Evolutionary conservation across 805 yeast genomes (phyloP).

Genomic region (Candida quercuum): DNA sequence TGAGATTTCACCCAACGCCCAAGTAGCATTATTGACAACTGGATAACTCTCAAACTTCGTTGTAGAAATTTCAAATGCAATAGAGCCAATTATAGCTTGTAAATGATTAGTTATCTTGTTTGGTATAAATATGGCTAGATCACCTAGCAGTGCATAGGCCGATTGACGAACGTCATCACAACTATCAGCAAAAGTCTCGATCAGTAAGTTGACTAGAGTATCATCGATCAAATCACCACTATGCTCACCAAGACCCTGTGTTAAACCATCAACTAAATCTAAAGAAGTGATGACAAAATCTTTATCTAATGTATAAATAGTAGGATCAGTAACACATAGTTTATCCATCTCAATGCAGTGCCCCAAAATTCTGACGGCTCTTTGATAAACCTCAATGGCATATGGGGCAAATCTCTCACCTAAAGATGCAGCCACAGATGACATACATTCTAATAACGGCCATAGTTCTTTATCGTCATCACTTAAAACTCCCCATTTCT

Average conservation of each 20-base stretch:
- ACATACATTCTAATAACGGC: constrained; percentile 91
- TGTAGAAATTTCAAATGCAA: constrained; percentile 62
- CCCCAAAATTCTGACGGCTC: constrained; percentile 67
- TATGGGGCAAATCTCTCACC: constrained; percentile 84
- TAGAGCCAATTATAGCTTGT: constrained; percentile 52
- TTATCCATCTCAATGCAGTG: constrained; percentile 64
- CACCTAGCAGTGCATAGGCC: constrained; percentile 87
- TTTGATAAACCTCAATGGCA: constrained; percentile 78
- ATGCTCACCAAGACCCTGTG: constrained; percentile 77
- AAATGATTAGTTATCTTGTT: constrained; percentile 31
- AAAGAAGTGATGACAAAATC: constrained; percentile 86
- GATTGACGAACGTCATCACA: constrained; percentile 89
- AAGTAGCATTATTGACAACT: constrained; percentile 82
- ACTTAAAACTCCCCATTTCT: constrained; percentile 68
- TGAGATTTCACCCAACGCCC: constrained; percentile 89
- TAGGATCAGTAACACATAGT: constrained; percentile 59
- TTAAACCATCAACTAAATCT: constrained; percentile 87
- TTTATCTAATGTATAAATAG: constrained; percentile 73
- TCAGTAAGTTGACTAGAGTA: constrained; percentile 53
- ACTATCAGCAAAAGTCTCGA: constrained; percentile 69
- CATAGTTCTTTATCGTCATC: constrained; percentile 85
- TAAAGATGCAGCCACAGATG: constrained; percentile 81
- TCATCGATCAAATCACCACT: constrained; percentile 49
- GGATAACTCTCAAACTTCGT: constrained; percentile 47
- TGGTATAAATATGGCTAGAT: constrained; percentile 60